Evolutionary conservation across 2,329 filamentous ascomycete species (phyloP), one percentile per base, ranked within the genome.

Genomic region (Nemania serpens): DNA sequence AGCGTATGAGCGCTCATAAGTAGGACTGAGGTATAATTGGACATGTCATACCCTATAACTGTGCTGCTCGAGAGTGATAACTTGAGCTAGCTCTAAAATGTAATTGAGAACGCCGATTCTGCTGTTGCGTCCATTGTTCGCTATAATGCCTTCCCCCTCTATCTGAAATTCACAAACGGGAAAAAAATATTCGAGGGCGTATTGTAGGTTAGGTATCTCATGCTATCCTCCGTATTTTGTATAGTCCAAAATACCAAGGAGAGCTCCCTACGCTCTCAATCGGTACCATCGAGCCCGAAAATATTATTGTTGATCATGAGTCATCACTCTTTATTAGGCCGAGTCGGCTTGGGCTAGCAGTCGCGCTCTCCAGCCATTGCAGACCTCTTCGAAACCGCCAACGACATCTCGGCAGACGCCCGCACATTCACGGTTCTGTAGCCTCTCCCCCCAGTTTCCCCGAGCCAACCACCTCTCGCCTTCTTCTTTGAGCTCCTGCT

Each of bases 311-410:
- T 29, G 25, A 29, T 29, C 15, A 12, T 10, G 36, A 39, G 11
- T 10, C 15, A 4, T 39, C 36, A 13, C 36, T 13, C 36, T 42
- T 36, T n/a, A 36, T 43, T 20, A 73, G 25, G 75, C 72, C 25
- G 81, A 75, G 66, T 84, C 83, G n/a, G 82, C 84, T 71, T 87
- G 84, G 13, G 84, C 87, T 62, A 93, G 83, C 49, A 96, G 77
- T 67, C 90, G 85, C 71, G 88, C 87, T 72, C 93, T 86, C 90
- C 93, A 95, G 58, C 86, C 85, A 59, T 93, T 89, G 77, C 93
- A 97, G 1, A 94, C 88, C 72, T 93, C 89, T 75, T 97, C 94
- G 71, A 99, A 98, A 0, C 95, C 95, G 47, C 89, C 89, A 36
- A 97, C 88, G 1, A 99, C 93, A 62, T 96, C 92, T 4, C 88